Evolutionary conservation across 768 basidiomycete species (phyloP), one percentile per base, ranked within the genome.

Genomic region (Rhizopogon rudus): DNA sequence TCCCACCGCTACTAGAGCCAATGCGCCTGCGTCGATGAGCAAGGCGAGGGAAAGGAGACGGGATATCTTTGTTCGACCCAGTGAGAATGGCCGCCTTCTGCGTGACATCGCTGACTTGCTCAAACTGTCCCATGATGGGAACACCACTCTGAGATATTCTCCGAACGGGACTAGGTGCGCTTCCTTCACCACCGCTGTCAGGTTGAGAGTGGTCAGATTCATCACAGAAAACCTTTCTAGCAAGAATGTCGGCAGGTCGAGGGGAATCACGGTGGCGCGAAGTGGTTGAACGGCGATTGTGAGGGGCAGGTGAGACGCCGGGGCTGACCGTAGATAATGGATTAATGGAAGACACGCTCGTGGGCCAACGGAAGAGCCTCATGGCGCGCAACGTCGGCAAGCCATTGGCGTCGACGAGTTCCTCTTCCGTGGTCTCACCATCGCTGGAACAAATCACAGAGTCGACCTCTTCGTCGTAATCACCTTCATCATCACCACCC

Each of bases 401-500:
- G 53, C 86, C 83, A 57, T 83, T 80, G 8, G 82, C 79, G 52
- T 86, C 88, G n/a, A 91, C 84, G 50, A 91, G 82, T 57, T 93
- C 89, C 58, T 90, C 87, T 64, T 91, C 90, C 1, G 91, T 91
- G 3, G 89, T 89, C 59, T 91, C 87, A 1, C 88, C 87, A 6
- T 82, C 85, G 54, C 74, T 80, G 40, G 77, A 81, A 44, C 74
- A 79, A 55, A 81, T 71, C 54, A 75, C 75, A 52, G 81, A 73
- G 28, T 77, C 75, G 6, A 67, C 77, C 37, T 79, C 78, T 41
- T 76, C 75, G 12, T 61, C 75, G 12, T 61, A 63, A 40, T 70
- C 71, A 52, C 57, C 67, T 46, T 67, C 62, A 60, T 67, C 65
- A 37, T 71, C 73, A 5, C 35, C 20, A 2, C 35, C 33, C 14